Evolutionary conservation across 2,329 filamentous ascomycete genomes (phyloP).

Genomic region (Botrytis elliptica): DNA sequence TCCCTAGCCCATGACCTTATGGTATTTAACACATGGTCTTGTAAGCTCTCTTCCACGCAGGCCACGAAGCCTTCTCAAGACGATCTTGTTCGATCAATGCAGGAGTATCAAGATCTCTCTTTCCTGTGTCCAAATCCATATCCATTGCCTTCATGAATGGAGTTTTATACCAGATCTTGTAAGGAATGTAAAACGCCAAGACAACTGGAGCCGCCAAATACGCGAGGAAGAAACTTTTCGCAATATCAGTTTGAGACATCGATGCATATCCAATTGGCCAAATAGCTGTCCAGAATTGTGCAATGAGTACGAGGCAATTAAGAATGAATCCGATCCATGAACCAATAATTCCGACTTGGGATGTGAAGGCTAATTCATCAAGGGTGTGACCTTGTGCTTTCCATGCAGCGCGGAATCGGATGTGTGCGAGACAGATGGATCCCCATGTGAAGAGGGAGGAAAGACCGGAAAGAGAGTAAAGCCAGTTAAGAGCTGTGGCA

Average conservation of each 20-base stretch:
- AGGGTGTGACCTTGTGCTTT: slow-evolving; percentile 53
- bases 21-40: slow-evolving; percentile 14
- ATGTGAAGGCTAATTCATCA: slow-evolving; percentile 64
- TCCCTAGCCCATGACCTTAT: neutral
- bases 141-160: slow-evolving; percentile 25
- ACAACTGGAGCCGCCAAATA: slow-evolving; percentile 58
- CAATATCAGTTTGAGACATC: slow-evolving; percentile 35
- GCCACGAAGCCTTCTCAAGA: slow-evolving; percentile 26
- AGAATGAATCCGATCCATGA: slow-evolving; percentile 61
- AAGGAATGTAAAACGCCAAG: slow-evolving; percentile 57
- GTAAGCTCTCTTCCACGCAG: slow-evolving; percentile 33
- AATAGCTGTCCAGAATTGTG: slow-evolving; percentile 45
- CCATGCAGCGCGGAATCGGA: slow-evolving; percentile 66
- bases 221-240: slow-evolving; percentile 56
- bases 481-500: slow-evolving; percentile 59
- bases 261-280: slow-evolving; percentile 48
- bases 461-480: slow-evolving; percentile 62
- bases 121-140: slow-evolving; percentile 34
- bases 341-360: slow-evolving; percentile 58
- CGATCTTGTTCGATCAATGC: slow-evolving; percentile 32
- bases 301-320: slow-evolving; percentile 45
- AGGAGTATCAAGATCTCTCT: slow-evolving; percentile 30
- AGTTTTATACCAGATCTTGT: slow-evolving; percentile 58
- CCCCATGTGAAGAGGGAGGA: slow-evolving; percentile 62
- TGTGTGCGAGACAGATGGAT: slow-evolving; percentile 64